Base-by-base conservation (phyloP, 805 yeast genomes). In the Isabelozyma rhagii region DNA sequence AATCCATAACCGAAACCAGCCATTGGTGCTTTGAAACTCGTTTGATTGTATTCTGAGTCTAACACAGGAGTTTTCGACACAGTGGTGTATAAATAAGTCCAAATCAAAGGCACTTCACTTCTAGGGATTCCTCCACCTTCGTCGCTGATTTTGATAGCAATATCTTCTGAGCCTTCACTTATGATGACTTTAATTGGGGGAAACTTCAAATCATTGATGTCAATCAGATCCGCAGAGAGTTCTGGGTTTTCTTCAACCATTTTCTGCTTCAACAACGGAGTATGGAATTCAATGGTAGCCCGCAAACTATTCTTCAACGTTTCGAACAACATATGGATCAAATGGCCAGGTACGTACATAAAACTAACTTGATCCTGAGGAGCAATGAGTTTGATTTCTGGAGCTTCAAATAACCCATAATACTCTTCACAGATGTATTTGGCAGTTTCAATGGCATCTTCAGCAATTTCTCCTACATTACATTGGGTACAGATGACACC, bases 81-180 rank as follows among this genome's bases (percentile, higher is more conserved):
- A 0, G 97, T 88, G 3, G 97, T 91, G 69, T 90, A 90, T 66
- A 91, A 78, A 65, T 90, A 90, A 0, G 96, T 88, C 97, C 96
- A 91, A 42, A 90, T 87, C 54, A 87, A 74, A 3, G 96, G 94
- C 13, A 88, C 80, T 48, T 87, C 92, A 52, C 89, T 79, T 52
- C 96, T 77, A 2, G 96, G 88, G 52, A 91, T 89, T 18, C 97
- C 97, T 29, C 97, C 97, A 38, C 97, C 97, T 69, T 90, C 96
- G 64, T 90, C 97, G 28, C 92, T 84, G 53, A 90, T 84, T 66
- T 91, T 91, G 58, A 90, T 85, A 8, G 97, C 90, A 57, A 91
- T 89, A 60, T 91, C 97, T 63, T 90, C 96, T 43, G 83, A 81
- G 13, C 97, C 97, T 62, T 89, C 89, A 9, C 92, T 89, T 28